Conservation (phyloP, 345 rosid species). For the Diplotaxis tenuifolia region DNA sequence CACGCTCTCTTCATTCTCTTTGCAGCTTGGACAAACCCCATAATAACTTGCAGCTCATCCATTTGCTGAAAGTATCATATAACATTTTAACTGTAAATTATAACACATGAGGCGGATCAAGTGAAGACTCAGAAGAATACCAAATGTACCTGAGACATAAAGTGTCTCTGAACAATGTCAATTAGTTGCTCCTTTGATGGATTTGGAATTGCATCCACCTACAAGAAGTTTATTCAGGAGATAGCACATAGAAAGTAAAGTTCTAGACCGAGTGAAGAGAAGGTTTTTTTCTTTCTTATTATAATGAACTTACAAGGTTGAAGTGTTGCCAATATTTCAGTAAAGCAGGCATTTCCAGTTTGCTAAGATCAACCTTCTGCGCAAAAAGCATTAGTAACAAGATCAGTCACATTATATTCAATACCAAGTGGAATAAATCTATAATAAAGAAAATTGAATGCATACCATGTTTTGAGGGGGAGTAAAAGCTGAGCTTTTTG, state of each 20-base stretch:
- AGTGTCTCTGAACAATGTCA: conserved; percentile 84
- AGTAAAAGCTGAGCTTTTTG: conserved; percentile 60
- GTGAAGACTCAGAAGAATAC: neutral
- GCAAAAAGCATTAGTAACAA: neutral
- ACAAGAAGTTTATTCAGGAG: conserved; percentile 5
- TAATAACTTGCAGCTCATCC: conserved; percentile 95
- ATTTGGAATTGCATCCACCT: conserved; percentile 85
- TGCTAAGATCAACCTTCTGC: conserved; percentile 89
- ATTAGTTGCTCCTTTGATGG: conserved; percentile 87
- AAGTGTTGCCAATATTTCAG: conserved; percentile 89
- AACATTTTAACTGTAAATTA: neutral
- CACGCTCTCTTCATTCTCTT: conserved; percentile 81
- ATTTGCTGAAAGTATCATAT: conserved; percentile 56
- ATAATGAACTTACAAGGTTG: conserved; percentile 68
- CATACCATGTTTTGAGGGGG: conserved; percentile 59
- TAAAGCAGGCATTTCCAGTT: conserved; percentile 83
- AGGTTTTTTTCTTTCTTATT: neutral
- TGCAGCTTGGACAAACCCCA: conserved; percentile 93
- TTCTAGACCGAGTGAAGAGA: neutral
- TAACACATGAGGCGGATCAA: neutral
- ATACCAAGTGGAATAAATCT: neutral
- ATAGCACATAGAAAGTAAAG: neutral
- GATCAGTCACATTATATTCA: neutral
- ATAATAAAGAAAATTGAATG: neutral
- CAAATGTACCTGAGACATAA: conserved; percentile 83